Evolutionary conservation across 2,329 filamentous ascomycete species (phyloP).

Genomic region (Diaporthe vexans): DNA sequence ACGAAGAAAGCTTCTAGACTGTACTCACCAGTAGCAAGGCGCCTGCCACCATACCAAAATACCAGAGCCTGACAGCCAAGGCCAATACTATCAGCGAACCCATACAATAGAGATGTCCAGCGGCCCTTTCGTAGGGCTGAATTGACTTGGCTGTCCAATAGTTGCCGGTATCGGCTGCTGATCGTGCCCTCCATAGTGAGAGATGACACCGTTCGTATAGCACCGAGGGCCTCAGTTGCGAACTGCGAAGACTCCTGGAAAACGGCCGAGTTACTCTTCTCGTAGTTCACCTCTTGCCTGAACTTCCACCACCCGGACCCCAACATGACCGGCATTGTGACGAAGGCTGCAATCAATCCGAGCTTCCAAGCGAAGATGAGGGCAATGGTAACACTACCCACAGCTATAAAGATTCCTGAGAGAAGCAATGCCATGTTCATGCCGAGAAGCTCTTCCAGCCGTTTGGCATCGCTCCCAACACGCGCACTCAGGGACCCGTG

Average conservation of each 20-base stretch:
- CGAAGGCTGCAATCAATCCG: conserved; percentile 55
- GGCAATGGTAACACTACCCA: conserved; percentile 67
- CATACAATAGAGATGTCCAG: conserved; percentile 77
- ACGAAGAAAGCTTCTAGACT: conserved; percentile 90
- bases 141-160: conserved; percentile 63
- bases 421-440: conserved; percentile 76
- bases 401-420: conserved; percentile 71
- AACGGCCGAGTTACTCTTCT: conserved; percentile 68
- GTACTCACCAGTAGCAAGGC: conserved; percentile 81
- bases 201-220: conserved; percentile 72
- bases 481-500: conserved; percentile 72
- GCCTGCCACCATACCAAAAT: conserved; percentile 91
- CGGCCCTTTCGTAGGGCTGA: conserved; percentile 65
- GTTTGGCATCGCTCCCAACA: conserved; percentile 68
- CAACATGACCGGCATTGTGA: conserved; percentile 55
- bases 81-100: conserved; percentile 56
- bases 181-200: conserved; percentile 74
- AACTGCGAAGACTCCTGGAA: conserved; percentile 75
- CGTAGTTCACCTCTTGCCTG: conserved; percentile 76
- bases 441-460: conserved; percentile 80
- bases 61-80: conserved; percentile 71
- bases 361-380: conserved; percentile 59
- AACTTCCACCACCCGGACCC: conserved; percentile 58
- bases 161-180: conserved; percentile 53
- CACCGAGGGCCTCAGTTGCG: conserved; percentile 72